Conservation (phyloP, 73 alveolate genomes). For the Paramecium octaurelia region DNA sequence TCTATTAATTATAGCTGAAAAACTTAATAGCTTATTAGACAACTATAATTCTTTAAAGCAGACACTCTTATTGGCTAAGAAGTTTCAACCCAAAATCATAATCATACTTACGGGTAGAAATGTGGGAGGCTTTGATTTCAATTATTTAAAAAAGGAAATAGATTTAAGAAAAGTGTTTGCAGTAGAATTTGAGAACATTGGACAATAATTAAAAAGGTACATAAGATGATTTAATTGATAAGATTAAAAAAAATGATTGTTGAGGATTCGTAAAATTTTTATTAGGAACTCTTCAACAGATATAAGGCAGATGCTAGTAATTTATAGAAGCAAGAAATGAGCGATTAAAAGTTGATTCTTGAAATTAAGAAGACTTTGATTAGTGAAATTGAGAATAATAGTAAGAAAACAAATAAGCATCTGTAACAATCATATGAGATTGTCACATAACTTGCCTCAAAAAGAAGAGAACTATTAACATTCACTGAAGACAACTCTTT, state of each 20-base stretch:
- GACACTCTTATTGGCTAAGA: background rate
- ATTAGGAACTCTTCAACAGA: background rate
- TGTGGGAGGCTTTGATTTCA: background rate
- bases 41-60: background rate
- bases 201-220: background rate
- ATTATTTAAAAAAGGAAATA: background rate
- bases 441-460: background rate
- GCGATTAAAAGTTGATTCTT: background rate
- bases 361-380: background rate
- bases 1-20: background rate
- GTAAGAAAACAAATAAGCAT: background rate
- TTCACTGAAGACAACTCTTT: background rate
- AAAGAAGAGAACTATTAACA: background rate
- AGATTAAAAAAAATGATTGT: constrained; percentile 15
- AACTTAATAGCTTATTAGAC: background rate
- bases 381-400: background rate
- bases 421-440: background rate
- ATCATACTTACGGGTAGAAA: background rate
- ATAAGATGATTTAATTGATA: background rate
- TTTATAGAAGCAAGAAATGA: background rate
- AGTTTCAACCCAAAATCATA: background rate
- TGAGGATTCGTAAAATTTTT: background rate
- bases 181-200: background rate
- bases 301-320: background rate
- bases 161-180: constrained; percentile 19